Base-by-base conservation (phyloP, 1,284 basidiomycete genomes). In the Pseudozyma tsukubaensis region DNA sequence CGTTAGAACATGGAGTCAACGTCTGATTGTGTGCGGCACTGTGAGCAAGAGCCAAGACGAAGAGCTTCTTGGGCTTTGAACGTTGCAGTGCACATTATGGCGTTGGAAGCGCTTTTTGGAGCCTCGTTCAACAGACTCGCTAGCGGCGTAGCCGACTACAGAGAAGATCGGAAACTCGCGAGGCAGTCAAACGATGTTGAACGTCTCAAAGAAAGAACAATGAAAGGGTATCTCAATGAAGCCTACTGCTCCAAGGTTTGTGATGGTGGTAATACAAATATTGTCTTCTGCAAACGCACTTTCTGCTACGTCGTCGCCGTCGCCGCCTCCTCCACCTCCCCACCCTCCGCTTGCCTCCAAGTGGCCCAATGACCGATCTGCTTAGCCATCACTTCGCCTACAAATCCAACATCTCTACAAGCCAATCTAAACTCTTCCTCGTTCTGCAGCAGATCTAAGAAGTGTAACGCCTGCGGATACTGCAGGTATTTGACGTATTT, bases 311-410 rank as follows among this genome's bases (percentile, higher is more conserved):
- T 49, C 12, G 29, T 35, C 49, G 37, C 37, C 37, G 8, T 11
- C 50, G 19, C 50, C 1, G 6, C 45, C 5, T 21, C 44, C 4
- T n/a, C 47, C 13, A 12, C 52, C 0, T 19, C 32, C 3, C n/a
- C 35, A 35, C 29, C 57, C 32, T 72, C 63, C 19, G 69, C 49
- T 64, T 72, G 75, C 36, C 59, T 61, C 81, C 79, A 82, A 16
- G 79, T 80, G 10, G 79, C 76, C 81, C 81, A 82, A 51, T 82
- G 81, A 4, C 61, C 76, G 4, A 81, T 56, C 67, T 79, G 76
- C 13, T 64, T 73, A 3, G 66, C 68, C 49, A 78, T 80, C 16
- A 76, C 73, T 39, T 78, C 76, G 18, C 74, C 72, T 11, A 73
- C 79, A 73, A 80, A 82, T 2, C 59, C 81, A 6, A 68, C 54